Base-by-base conservation (phyloP, 805 yeast genomes). In the Starmerella sp. region DNA sequence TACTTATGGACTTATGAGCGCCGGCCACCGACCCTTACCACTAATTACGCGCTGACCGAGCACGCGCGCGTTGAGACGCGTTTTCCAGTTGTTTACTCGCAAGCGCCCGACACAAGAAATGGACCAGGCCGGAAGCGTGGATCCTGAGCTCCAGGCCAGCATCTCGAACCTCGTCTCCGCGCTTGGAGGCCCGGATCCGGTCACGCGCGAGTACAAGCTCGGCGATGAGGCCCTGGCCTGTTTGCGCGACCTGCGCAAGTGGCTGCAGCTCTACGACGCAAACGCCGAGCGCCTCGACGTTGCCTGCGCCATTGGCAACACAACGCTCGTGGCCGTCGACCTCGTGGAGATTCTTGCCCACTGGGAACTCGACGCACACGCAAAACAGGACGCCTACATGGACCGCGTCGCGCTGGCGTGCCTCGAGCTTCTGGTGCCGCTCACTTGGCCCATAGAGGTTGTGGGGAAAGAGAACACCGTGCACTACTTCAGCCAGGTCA, bases 161-260 rank as follows among this genome's bases (percentile, higher is more conserved):
- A 83, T 91, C 35, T 78, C 90, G 13, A 80, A 86, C 44, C 74
- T 90, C 41, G 87, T 89, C 4, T 80, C 95, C 4, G 95, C 97
- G 0, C 75, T 91, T 2, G 98, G 98, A 53, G 97, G 97, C 1
- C 78, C 83, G 0, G 96, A 90, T 68, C 79, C 83, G 48, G 69
- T 83, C 1, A 56, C 70, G 5, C 59, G 77, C 0, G 80, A 81
- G 0, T 93, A 93, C 64, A 80, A 79, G 57, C 75, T 90, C 3
- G 97, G 97, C 10, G 88, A 84, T 56, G 97, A 91, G 64, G 95
- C 95, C 34, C 61, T 77, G 34, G 89, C 89, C 0, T 88, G 97
- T 69, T 70, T 93, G 35, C 83, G 85, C 62, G 98, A 93, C 69
- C 69, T 93, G 58, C 88, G 87, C 66, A 76, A 85, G 62, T 91